A percentile compares a stretch with the other conserved stretches of the same genome.
Conservation (phyloP, 139 green algal genomes). For the Gonium pectorale region DNA sequence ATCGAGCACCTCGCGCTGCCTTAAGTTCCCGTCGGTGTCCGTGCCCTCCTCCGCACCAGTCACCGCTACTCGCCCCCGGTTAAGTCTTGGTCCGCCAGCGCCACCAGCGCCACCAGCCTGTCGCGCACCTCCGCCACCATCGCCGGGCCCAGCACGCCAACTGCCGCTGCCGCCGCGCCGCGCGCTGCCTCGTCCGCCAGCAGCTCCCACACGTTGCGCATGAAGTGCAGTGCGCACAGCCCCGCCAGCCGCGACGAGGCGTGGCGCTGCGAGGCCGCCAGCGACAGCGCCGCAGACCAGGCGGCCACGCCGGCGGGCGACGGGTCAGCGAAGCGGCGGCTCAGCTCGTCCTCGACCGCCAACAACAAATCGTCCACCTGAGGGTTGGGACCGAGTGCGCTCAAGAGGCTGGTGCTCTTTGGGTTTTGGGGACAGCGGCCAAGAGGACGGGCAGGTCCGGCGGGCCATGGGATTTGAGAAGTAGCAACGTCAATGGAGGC, state of each 20-base stretch:
- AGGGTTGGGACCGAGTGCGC: too few relatives aligned
- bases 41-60: background rate
- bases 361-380: constrained; percentile 41
- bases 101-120: constrained; percentile 45
- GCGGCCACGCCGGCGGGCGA: background rate
- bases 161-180: background rate
- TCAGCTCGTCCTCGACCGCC: constrained; percentile 30
- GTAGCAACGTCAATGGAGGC: too few relatives aligned
- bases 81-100: constrained; percentile 25
- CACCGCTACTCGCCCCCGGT: too few relatives aligned
- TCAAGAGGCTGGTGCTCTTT: too few relatives aligned
- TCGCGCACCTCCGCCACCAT: constrained; percentile 33
- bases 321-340: background rate
- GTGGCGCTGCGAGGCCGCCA: background rate
- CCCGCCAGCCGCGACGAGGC: background rate
- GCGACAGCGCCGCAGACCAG: constrained; percentile 11
- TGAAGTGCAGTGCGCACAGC: constrained; percentile 21
- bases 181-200: constrained; percentile 6
- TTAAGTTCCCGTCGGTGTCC: too few relatives aligned
- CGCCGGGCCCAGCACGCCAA: constrained; percentile 9
- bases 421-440: too few relatives aligned
- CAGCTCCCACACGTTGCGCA: constrained; percentile 11
- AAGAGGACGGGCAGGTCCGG: too few relatives aligned
- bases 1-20: too few relatives aligned
- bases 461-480: too few relatives aligned